Conservation (phyloP, 768 basidiomycete species). For the Psilocybe cubensis region DNA sequence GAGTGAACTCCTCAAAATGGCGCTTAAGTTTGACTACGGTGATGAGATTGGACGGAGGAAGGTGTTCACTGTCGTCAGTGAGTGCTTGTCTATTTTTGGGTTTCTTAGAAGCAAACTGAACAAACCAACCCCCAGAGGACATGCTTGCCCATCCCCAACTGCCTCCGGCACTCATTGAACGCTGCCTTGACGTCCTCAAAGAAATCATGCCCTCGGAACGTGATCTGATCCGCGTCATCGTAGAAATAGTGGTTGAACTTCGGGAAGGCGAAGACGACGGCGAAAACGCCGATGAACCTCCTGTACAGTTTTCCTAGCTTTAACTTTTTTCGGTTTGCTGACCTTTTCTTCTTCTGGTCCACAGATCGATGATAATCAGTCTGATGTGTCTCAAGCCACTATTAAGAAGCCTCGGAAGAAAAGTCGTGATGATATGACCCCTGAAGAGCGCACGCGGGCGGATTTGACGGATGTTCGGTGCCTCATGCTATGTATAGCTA, state of each 20-base stretch:
- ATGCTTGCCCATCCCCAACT: conserved; percentile 87
- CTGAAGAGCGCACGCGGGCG: conserved; percentile 65
- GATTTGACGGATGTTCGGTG: conserved; percentile 84
- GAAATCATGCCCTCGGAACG: conserved; percentile 83
- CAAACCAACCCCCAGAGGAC: conserved; percentile 54
- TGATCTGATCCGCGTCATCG: conserved; percentile 40
- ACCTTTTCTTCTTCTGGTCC: neutral
- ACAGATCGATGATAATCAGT: conserved; percentile 29
- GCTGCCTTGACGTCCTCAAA: conserved; percentile 84
- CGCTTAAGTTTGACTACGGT: conserved; percentile 84
- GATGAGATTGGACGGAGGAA: conserved; percentile 95
- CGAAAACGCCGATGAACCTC: conserved; percentile 23
- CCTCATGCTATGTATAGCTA: conserved; percentile 79
- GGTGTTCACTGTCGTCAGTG: conserved; percentile 87
- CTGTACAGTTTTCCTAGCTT: conserved; percentile 13
- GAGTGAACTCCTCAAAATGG: conserved; percentile 79
- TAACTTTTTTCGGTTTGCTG: neutral
- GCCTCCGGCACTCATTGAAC: conserved; percentile 77
- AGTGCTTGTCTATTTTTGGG: conserved; percentile 34
- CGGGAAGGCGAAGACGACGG: conserved; percentile 37
- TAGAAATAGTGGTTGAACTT: conserved; percentile 40
- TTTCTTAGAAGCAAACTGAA: neutral
- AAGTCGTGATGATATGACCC: conserved; percentile 63
- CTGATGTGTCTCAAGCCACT: conserved; percentile 29
- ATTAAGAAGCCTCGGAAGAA: conserved; percentile 31